A percentile compares a stretch with the other conserved stretches of the same genome.
Conservation (phyloP, 176 grass and related monocot species). For the Pharus latifolius region DNA sequence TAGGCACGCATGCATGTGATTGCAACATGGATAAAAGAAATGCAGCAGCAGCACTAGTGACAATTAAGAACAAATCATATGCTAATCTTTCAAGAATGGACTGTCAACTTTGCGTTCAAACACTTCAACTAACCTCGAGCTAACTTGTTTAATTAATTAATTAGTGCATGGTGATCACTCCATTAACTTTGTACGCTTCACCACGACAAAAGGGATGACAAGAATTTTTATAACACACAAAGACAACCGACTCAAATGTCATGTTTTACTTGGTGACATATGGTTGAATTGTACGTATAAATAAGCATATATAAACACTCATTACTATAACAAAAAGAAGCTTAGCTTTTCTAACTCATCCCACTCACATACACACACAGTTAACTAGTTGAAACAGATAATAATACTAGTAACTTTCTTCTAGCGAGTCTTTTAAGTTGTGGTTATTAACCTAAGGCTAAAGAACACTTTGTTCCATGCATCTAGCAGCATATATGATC, state of each 20-base stretch:
- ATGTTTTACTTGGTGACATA: slow-evolving; percentile 15
- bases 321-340: slow-evolving; percentile 22
- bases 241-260: slow-evolving; percentile 22
- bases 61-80: slow-evolving; percentile 26
- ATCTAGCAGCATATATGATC: too few species aligned
- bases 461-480: too few species aligned
- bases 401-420: slow-evolving; percentile 32
- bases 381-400: slow-evolving; percentile 18
- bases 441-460: too few species aligned
- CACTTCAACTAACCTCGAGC: slow-evolving; percentile 23
- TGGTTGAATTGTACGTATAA: not conserved
- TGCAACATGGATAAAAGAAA: slow-evolving; percentile 1
- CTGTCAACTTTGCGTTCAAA: slow-evolving; percentile 22
- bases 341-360: slow-evolving; percentile 37
- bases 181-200: not conserved
- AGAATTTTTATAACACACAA: not conserved
- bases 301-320: not conserved
- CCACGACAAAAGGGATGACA: not conserved
- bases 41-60: not conserved
- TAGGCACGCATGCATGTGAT: slow-evolving; percentile 18
- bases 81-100: slow-evolving; percentile 8
- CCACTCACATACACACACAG: slow-evolving; percentile 27
- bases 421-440: slow-evolving; percentile 9
- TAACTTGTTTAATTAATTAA: not conserved
- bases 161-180: slow-evolving; percentile 21